A percentile compares a stretch with the other conserved stretches of the same genome.
phyloP scores from a whole-genome alignment of 2,329 filamentous ascomycete genomes.

The Fusarium abutilonis region DNA sequence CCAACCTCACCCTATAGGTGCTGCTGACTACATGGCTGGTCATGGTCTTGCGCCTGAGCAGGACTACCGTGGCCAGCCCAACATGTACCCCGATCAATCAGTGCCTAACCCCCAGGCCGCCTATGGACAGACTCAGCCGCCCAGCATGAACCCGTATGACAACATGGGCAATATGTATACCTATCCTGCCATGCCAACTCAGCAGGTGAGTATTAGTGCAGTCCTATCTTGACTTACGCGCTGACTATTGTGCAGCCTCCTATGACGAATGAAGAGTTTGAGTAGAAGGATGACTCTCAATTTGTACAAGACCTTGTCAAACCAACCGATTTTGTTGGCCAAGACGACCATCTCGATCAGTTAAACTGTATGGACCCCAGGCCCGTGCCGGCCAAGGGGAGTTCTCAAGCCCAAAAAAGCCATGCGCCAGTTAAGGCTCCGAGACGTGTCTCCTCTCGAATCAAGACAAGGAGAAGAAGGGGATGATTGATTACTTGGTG shows the following conservation, averaged over 20 bases:
- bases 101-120: conserved; percentile 75
- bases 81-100: conserved; percentile 84
- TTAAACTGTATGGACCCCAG: too few relatives aligned
- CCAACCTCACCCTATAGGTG: conserved; percentile 67
- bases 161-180: conserved; percentile 87
- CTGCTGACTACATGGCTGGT: conserved; percentile 70
- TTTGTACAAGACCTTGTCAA: too few relatives aligned
- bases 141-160: conserved; percentile 71
- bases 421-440: background rate
- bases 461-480: conserved; percentile 2
- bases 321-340: background rate
- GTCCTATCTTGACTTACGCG: background rate
- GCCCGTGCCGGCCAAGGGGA: too few relatives aligned
- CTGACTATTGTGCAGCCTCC: conserved; percentile 49
- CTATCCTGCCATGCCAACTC: conserved; percentile 81
- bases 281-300: conserved; percentile 16
- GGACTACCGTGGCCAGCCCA: conserved; percentile 81
- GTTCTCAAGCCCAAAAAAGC: background rate
- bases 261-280: conserved; percentile 59
- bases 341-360: too few relatives aligned
- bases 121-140: conserved; percentile 79
- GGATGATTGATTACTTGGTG: conserved; percentile 9
- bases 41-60: conserved; percentile 74
- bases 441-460: background rate
- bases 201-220: conserved; percentile 71